Conservation (phyloP, 352 stramenopile genomes). For the Lagenidium giganteum region DNA sequence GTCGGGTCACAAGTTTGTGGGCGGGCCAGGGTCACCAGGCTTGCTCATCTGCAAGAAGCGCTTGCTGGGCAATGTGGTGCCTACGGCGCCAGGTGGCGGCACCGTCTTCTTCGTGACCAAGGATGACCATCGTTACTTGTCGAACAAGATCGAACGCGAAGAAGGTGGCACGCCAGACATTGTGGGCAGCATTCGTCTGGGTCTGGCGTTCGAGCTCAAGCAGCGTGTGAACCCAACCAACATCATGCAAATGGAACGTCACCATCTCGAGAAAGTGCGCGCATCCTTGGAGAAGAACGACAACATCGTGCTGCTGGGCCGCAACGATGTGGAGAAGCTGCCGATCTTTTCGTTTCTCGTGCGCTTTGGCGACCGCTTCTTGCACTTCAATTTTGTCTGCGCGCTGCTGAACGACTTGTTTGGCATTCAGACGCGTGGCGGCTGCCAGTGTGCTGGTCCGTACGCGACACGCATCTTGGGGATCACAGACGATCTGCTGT, state of each 20-base stretch:
- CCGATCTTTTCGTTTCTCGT: slow-evolving; percentile 93
- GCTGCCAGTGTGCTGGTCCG: slow-evolving; percentile 68
- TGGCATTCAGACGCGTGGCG: slow-evolving; percentile 88
- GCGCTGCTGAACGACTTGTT: slow-evolving; percentile 96
- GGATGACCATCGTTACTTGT: slow-evolving; percentile 46
- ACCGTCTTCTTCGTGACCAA: slow-evolving; percentile 43
- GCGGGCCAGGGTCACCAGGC: slow-evolving; percentile 83
- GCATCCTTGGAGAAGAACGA: slow-evolving; percentile 27
- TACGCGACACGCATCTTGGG: slow-evolving; percentile 91
- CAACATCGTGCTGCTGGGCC: slow-evolving; percentile 80
- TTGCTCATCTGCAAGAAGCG: slow-evolving; percentile 94
- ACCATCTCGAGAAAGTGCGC: slow-evolving; percentile 20
- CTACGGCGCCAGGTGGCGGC: slow-evolving; percentile 32
- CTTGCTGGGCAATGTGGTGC: slow-evolving; percentile 39
- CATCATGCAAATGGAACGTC: slow-evolving; percentile 34
- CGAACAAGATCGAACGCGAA: slow-evolving; percentile 91
- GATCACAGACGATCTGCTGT: slow-evolving; percentile 55
- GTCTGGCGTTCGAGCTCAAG: slow-evolving; percentile 88
- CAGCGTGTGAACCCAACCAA: slow-evolving; percentile 24
- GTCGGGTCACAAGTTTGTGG: slow-evolving; percentile 94
- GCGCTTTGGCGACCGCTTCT: slow-evolving; percentile 64
- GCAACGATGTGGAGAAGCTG: slow-evolving; percentile 36
- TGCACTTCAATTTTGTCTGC: slow-evolving; percentile 97
- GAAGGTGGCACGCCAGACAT: slow-evolving; percentile 95
- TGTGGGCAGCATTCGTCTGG: slow-evolving; percentile 85